Percentiles rank a stretch among this genome's conserved stretches.
Evolutionary conservation across 2,329 filamentous ascomycete species (phyloP).

Genomic region (Alternaria dauci): DNA sequence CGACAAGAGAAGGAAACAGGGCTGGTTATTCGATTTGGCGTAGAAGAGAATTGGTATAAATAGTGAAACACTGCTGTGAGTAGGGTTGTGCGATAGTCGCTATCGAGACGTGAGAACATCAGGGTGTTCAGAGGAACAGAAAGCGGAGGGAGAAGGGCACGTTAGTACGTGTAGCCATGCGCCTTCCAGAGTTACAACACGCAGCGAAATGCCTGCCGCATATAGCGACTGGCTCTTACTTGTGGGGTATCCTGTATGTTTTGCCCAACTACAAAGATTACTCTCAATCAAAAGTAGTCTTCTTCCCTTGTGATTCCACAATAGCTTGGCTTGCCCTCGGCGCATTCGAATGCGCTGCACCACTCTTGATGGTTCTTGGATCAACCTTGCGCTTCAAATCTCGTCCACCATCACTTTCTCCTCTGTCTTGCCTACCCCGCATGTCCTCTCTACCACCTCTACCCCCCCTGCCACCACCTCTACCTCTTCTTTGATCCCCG

Average conservation of each 20-base stretch:
- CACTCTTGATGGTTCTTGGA: constrained; percentile 55
- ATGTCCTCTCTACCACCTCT: background rate
- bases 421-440: constrained; percentile 38
- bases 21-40: background rate
- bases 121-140: background rate
- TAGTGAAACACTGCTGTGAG: no score
- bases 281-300: constrained; percentile 75
- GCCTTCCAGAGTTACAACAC: background rate
- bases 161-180: background rate
- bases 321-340: constrained; percentile 79
- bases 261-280: background rate
- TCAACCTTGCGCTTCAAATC: constrained; percentile 52
- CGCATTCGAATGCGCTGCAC: constrained; percentile 56
- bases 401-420: constrained; percentile 35
- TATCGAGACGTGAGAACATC: background rate
- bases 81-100: background rate
- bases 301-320: constrained; percentile 79
- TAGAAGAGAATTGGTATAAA: background rate
- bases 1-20: background rate
- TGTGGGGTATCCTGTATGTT: background rate
- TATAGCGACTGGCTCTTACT: background rate
- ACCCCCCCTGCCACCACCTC: background rate
- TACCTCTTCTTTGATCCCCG: constrained; percentile 34
- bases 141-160: background rate
- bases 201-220: background rate